A percentile compares a stretch with the other conserved stretches of the same genome.
phyloP scores from a whole-genome alignment of 805 yeast species.

The Jamesozyma spencerorum region DNA sequence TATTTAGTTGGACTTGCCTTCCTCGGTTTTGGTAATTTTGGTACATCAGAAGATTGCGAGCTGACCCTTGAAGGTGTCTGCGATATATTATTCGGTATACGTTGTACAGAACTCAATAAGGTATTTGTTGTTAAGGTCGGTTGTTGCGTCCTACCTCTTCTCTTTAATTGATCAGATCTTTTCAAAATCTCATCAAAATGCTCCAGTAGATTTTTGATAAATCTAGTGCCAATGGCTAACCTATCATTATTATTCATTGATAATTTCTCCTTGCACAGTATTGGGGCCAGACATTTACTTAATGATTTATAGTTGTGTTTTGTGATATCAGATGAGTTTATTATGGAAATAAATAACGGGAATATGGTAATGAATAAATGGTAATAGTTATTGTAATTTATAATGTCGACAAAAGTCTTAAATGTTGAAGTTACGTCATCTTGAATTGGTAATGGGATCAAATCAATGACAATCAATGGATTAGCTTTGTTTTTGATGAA shows the following conservation, averaged over 20 bases:
- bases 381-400: slow-evolving; percentile 27
- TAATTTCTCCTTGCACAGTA: slow-evolving; percentile 45
- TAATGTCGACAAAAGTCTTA: slow-evolving; percentile 29
- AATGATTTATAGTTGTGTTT: slow-evolving; percentile 32
- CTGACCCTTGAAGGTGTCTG: neutral
- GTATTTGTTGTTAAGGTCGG: neutral
- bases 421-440: slow-evolving; percentile 41
- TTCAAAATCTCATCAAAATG: slow-evolving; percentile 36
- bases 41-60: slow-evolving; percentile 8
- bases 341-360: slow-evolving; percentile 38
- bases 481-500: slow-evolving; percentile 43
- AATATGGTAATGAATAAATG: slow-evolving; percentile 34
- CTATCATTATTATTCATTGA: slow-evolving; percentile 38
- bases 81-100: neutral
- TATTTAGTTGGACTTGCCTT: slow-evolving; percentile 20
- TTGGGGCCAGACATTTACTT: slow-evolving; percentile 43
- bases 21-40: slow-evolving; percentile 22
- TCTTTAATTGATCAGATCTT: slow-evolving; percentile 7
- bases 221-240: slow-evolving; percentile 43
- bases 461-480: slow-evolving; percentile 44
- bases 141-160: slow-evolving; percentile 6
- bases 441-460: slow-evolving; percentile 44
- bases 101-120: neutral
- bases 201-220: slow-evolving; percentile 43
- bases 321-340: slow-evolving; percentile 32